Evolutionary conservation across 768 basidiomycete genomes (phyloP), one percentile per base, ranked within the genome.

Genomic region (Termitomyces bulborhizus): DNA sequence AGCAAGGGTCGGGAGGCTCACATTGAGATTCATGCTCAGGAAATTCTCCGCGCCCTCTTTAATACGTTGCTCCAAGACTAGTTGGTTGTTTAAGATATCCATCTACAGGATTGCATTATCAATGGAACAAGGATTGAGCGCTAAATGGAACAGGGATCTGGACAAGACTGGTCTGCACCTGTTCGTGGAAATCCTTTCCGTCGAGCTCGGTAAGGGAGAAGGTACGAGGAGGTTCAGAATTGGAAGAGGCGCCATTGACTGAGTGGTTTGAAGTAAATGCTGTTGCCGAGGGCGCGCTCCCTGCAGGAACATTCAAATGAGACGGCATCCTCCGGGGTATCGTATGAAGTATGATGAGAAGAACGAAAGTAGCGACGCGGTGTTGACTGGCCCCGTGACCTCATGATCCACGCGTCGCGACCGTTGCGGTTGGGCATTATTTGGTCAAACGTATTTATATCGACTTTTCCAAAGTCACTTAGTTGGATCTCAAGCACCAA

Each of bases 21-120:
- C 85, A 45, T 75, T 75, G 40, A 84, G 64, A 32, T 77, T 71
- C 71, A 90, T 85, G 61, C 84, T 83, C 13, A 97, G 74, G 57
- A 98, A 78, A 61, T 89, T 93, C 74, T 95, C 92, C 0, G 94
- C 94, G 11, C 94, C 94, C 68, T 93, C 93, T 67, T 85, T 92
- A 58, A 97, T 92, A 53, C 88, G 78, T 58, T 82, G 83, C 71
- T 94, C 87, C 57, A 89, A 77, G 51, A 82, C 81, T 18, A 95
- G 75, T 63, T 85, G 83, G 52, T 76, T 78, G 48, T 82, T 81
- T 18, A 97, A 75, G 5, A 76, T 70, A 44, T 85, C 85, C 46
- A 93, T 70, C 92, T 92, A 50, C 12, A 34, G 4, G 0, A 13
- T 34, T 32, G 9, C 15, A 44, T 27, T 12, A 36, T 44, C 9